Evolutionary conservation across 148 eudicot genomes (phyloP).

Genomic region (Hydrangea macrophylla): DNA sequence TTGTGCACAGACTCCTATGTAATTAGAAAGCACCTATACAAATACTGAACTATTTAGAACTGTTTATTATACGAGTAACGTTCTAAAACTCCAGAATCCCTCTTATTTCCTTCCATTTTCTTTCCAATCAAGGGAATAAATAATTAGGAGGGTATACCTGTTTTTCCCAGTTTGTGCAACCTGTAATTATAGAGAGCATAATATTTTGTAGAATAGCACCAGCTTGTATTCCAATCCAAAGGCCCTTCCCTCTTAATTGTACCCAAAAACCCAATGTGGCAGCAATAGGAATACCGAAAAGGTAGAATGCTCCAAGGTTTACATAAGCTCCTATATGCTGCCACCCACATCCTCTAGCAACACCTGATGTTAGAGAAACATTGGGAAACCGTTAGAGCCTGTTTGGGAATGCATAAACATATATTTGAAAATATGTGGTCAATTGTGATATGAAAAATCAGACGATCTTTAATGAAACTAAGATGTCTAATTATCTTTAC

Average conservation of each 20-base stretch:
- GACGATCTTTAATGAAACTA: too few species aligned
- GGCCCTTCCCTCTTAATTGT: conserved; percentile 62
- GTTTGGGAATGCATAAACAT: too few species aligned
- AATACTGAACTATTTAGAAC: too few species aligned
- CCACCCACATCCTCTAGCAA: conserved; percentile 96
- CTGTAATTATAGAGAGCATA: conserved; percentile 44
- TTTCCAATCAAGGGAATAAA: too few species aligned
- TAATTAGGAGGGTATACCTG: conserved; percentile 32
- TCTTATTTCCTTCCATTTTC: neutral
- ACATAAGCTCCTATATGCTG: conserved; percentile 81
- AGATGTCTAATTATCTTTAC: too few species aligned
- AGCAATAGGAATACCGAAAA: conserved; percentile 70
- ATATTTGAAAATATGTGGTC: too few species aligned
- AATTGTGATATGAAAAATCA: too few species aligned
- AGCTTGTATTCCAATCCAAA: conserved; percentile 71
- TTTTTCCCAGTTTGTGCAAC: conserved; percentile 57
- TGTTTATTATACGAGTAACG: too few species aligned
- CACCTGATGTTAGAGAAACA: too few species aligned
- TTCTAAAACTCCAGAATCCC: neutral
- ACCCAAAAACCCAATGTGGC: conserved; percentile 60
- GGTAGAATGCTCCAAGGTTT: conserved; percentile 74
- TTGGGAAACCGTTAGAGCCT: too few species aligned
- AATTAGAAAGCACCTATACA: too few species aligned
- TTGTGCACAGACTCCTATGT: too few species aligned
- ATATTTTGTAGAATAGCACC: conserved; percentile 53